Percentiles rank a stretch among this genome's conserved stretches.
phyloP scores from a whole-genome alignment of 225 moss, liverwort and hornwort species.

The Marchantia polymorpha region DNA sequence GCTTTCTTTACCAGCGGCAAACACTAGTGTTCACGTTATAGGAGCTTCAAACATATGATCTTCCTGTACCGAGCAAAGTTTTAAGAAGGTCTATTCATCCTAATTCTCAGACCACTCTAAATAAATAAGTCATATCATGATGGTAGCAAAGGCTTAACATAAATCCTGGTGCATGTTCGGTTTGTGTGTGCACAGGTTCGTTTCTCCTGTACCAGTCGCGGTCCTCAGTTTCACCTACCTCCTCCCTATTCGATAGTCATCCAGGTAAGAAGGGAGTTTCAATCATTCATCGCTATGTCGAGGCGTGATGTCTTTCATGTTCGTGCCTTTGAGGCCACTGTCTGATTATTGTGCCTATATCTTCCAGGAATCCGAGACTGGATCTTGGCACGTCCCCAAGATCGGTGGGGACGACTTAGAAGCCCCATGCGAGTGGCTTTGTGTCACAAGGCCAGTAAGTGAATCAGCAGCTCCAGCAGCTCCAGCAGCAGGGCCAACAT shows the following conservation, averaged over 20 bases:
- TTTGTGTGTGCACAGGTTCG: conserved; percentile 53
- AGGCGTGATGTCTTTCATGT: not conserved
- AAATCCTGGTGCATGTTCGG: not conserved
- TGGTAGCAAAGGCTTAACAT: not conserved
- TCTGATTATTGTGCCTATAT: not conserved
- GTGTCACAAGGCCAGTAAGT: conserved; percentile 63
- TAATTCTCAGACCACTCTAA: too few relatives aligned
- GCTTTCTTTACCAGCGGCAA: not conserved
- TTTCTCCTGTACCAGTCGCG: conserved; percentile 60
- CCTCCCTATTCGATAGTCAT: conserved; percentile 87
- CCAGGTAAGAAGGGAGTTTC: conserved; percentile 51
- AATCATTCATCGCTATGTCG: too few relatives aligned
- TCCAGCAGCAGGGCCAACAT: conserved; percentile 17
- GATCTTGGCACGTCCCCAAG: conserved; percentile 84
- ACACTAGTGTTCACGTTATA: not conserved
- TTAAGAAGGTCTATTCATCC: too few relatives aligned
- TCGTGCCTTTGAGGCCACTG: not conserved
- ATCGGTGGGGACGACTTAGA: conserved; percentile 56
- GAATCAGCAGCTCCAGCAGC: conserved; percentile 15
- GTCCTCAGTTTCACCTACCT: conserved; percentile 76
- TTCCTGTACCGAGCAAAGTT: too few relatives aligned
- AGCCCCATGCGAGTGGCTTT: conserved; percentile 68
- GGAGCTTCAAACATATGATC: not conserved
- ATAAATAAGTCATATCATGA: not conserved
- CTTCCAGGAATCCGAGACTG: conserved; percentile 76